A percentile compares a stretch with the other conserved stretches of the same genome.
Conservation (phyloP, 495 filamentous ascomycete species). For the Penicillium crystallinum region DNA sequence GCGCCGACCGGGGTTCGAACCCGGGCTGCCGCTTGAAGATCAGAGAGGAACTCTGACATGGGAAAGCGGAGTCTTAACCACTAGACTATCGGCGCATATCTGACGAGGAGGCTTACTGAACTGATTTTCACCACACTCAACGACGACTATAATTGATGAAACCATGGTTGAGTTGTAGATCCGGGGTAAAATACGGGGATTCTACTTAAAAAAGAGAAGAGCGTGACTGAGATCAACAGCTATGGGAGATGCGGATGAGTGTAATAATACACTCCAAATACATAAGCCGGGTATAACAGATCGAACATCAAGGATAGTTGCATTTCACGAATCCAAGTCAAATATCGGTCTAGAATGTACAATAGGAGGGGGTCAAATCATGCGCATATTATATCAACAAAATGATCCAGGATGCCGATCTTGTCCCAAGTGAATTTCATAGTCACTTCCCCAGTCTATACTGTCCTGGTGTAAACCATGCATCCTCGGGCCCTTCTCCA, state of each 20-base stretch:
- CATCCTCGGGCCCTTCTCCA: neutral
- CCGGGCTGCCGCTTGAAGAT: conserved; percentile 16
- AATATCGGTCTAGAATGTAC: too few relatives aligned
- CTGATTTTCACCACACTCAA: neutral
- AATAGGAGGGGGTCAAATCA: too few relatives aligned
- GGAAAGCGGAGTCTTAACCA: conserved; percentile 22
- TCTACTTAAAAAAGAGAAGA: too few relatives aligned
- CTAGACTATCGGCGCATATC: conserved; percentile 19
- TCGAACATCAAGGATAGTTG: too few relatives aligned
- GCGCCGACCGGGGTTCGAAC: conserved; percentile 28
- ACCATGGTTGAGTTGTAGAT: neutral
- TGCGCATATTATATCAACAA: neutral
- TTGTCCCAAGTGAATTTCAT: neutral
- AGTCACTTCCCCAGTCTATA: neutral
- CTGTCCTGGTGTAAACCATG: neutral
- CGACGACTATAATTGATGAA: neutral
- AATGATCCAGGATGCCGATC: neutral
- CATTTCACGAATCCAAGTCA: too few relatives aligned
- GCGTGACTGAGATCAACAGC: too few relatives aligned
- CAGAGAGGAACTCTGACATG: neutral
- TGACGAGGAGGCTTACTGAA: neutral
- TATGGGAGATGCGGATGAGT: too few relatives aligned
- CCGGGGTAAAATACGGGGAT: neutral
- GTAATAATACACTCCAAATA: too few relatives aligned
- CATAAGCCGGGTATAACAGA: neutral